phyloP scores from a whole-genome alignment of 176 grass and related monocot species.

The Avena eriantha region DNA sequence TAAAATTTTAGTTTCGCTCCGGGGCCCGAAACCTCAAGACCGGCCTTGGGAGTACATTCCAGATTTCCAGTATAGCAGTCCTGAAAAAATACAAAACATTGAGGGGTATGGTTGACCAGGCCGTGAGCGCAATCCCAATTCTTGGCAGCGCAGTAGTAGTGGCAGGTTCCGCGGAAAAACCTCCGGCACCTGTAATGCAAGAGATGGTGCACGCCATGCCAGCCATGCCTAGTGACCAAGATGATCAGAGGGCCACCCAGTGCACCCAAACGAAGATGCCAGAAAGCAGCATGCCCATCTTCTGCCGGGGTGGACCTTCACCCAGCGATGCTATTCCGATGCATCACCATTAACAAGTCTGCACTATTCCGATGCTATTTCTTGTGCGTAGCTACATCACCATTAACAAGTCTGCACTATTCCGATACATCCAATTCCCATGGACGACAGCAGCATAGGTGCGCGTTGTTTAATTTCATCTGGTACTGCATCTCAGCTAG shows the following conservation, averaged over 20 bases:
- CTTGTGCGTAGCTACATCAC: not conserved
- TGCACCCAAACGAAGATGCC: not conserved
- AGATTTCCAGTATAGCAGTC: too few relatives aligned
- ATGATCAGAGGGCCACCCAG: not conserved
- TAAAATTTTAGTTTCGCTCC: too few relatives aligned
- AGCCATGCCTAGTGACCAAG: not conserved
- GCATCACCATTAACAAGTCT: not conserved
- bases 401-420: not conserved
- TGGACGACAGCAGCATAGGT: not conserved
- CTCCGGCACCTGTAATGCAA: too few relatives aligned
- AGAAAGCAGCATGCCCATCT: not conserved
- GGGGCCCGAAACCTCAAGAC: too few relatives aligned
- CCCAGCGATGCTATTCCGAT: not conserved
- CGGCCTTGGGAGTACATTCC: too few relatives aligned
- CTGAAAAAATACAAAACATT: too few relatives aligned
- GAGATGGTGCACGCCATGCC: not conserved
- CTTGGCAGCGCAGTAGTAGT: too few relatives aligned
- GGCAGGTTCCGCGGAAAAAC: too few relatives aligned
- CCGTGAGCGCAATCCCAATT: too few relatives aligned
- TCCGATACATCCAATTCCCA: constrained; percentile 4
- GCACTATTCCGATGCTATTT: not conserved
- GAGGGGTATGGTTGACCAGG: too few relatives aligned
- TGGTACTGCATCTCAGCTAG: not conserved
- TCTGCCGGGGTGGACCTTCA: not conserved
- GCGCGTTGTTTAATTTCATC: not conserved